Percentiles rank a stretch among this genome's conserved stretches.
Conservation (phyloP, 2,329 filamentous ascomycete genomes). For the Aphanoascus verrucosus region DNA sequence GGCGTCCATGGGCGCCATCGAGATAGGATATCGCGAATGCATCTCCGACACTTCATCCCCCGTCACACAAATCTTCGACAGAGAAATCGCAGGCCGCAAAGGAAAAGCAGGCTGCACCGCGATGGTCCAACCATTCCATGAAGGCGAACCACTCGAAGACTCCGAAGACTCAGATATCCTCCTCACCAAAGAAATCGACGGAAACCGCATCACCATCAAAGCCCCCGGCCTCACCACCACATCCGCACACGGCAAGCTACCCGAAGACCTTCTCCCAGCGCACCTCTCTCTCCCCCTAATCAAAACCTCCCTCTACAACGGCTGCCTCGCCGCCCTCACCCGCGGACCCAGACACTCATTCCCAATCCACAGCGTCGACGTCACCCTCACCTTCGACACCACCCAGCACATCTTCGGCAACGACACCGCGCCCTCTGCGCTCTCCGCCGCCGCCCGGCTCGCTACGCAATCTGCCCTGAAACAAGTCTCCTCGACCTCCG, state of each 20-base stretch:
- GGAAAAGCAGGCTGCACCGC: slow-evolving; percentile 69
- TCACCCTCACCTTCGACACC: slow-evolving; percentile 60
- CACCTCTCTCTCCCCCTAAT: slow-evolving; percentile 42
- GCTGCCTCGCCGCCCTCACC: slow-evolving; percentile 70
- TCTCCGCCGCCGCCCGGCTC: slow-evolving; percentile 55
- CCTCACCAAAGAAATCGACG: slow-evolving; percentile 46
- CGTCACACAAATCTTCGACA: slow-evolving; percentile 59
- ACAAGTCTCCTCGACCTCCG: slow-evolving; percentile 45
- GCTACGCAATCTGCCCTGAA: slow-evolving; percentile 62
- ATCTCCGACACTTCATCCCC: slow-evolving; percentile 49
- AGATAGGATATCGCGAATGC: slow-evolving; percentile 90
- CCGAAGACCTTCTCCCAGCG: slow-evolving; percentile 30
- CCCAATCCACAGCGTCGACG: slow-evolving; percentile 64
- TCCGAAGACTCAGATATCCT: slow-evolving; percentile 24
- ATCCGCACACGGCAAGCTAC: slow-evolving; percentile 15
- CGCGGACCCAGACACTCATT: slow-evolving; percentile 72
- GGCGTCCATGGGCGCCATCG: slow-evolving; percentile 75
- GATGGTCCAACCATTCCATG: slow-evolving; percentile 45
- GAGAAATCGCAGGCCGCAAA: slow-evolving; percentile 65
- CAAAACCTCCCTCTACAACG: slow-evolving; percentile 56
- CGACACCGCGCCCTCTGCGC: slow-evolving; percentile 56
- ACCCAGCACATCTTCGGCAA: slow-evolving; percentile 52
- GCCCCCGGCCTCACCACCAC: slow-evolving; percentile 39
- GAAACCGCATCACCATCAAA: slow-evolving; percentile 56
- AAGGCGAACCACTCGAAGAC: neutral